Evolutionary conservation across 768 basidiomycete genomes (phyloP).

Genomic region (Panaeolus papilionaceus): DNA sequence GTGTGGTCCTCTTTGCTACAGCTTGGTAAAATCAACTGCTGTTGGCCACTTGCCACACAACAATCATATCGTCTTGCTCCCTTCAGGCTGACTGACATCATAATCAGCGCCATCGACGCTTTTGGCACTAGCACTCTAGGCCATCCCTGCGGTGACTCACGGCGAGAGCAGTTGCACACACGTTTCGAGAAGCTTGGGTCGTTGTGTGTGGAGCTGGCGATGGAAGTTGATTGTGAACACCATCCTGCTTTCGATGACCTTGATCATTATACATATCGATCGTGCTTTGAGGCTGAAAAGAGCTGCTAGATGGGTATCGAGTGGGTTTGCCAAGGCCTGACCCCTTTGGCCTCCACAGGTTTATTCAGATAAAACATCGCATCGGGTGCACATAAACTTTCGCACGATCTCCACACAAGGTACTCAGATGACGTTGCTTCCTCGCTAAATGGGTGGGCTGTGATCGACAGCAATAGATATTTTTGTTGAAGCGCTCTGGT

Average conservation of each 20-base stretch:
- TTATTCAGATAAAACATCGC: background rate
- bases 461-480: constrained; percentile 13
- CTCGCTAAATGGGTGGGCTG: constrained; percentile 7
- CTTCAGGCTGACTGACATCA: background rate
- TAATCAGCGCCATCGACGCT: background rate
- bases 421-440: constrained; percentile 7
- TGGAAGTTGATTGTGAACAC: background rate
- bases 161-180: too few species aligned
- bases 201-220: background rate
- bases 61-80: background rate
- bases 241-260: background rate
- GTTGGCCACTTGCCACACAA: background rate
- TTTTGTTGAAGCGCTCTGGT: constrained; percentile 8
- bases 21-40: background rate
- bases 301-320: background rate
- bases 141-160: too few species aligned
- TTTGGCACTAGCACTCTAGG: background rate
- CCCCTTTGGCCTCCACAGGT: background rate
- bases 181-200: too few species aligned
- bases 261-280: background rate
- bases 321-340: background rate
- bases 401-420: constrained; percentile 3
- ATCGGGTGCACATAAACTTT: background rate
- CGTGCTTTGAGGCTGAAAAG: background rate
- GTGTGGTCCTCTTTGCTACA: background rate